Evolutionary conservation across 345 rosid genomes (phyloP).

Genomic region (Gossypium thurberi): DNA sequence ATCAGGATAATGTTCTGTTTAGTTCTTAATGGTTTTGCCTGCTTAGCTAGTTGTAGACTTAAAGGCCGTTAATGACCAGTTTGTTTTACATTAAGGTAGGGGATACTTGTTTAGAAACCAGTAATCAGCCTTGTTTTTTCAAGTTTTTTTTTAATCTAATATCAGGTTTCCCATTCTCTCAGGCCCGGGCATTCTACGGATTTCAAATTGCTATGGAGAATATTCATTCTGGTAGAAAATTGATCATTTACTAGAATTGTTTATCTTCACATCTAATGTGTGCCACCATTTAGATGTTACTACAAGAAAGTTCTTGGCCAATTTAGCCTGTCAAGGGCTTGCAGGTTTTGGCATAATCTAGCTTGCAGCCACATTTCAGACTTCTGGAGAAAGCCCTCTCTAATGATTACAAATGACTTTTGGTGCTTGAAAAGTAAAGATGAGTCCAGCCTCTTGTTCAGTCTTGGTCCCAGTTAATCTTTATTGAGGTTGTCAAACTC

Average conservation of each 20-base stretch:
- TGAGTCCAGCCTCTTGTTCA: background rate
- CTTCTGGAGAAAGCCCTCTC: background rate
- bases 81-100: background rate
- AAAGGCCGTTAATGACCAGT: background rate
- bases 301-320: background rate
- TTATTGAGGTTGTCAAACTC: background rate
- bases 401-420: background rate
- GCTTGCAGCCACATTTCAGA: background rate
- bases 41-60: background rate
- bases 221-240: constrained; percentile 73
- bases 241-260: constrained; percentile 5
- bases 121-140: constrained; percentile 3
- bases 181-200: constrained; percentile 92
- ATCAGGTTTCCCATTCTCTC: constrained; percentile 19
- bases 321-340: background rate
- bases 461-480: background rate
- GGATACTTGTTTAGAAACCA: constrained; percentile 1
- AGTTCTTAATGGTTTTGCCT: background rate
- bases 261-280: background rate
- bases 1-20: background rate
- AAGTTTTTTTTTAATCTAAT: constrained; percentile 16
- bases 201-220: constrained; percentile 97
- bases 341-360: background rate
- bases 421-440: background rate
- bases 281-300: background rate